Percentiles rank a stretch among this genome's conserved stretches.
Evolutionary conservation across 2,329 filamentous ascomycete species (phyloP).

Genomic region (Bertia moriformis): DNA sequence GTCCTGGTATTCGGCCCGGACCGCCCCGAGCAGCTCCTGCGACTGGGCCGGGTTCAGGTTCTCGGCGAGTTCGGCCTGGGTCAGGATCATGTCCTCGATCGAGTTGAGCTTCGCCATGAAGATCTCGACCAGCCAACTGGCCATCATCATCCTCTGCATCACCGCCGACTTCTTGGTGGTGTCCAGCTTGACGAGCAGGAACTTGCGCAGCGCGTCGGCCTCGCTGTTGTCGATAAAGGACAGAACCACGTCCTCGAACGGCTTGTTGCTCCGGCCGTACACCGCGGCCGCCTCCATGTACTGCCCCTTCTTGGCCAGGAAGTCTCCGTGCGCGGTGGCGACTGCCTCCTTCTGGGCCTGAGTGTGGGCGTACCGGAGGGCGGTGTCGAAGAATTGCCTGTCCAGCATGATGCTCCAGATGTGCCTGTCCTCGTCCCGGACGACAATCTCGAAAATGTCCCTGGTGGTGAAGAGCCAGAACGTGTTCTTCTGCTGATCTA

Average conservation of each 20-base stretch:
- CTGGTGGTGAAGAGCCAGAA: constrained; percentile 89
- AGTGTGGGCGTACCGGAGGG: constrained; percentile 71
- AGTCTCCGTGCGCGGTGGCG: constrained; percentile 80
- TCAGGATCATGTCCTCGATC: constrained; percentile 84
- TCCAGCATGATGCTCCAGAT: constrained; percentile 89
- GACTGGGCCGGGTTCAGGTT: constrained; percentile 57
- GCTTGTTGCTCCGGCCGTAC: constrained; percentile 89
- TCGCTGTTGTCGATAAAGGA: constrained; percentile 81
- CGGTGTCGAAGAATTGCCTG: constrained; percentile 74
- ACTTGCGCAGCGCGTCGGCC: constrained; percentile 79
- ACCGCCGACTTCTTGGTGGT: constrained; percentile 67
- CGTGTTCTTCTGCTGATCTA: constrained; percentile 87
- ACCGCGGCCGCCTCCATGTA: constrained; percentile 76
- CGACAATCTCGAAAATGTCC: constrained; percentile 87
- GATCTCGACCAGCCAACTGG: constrained; percentile 85
- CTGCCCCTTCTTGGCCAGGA: constrained; percentile 66
- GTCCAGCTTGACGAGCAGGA: constrained; percentile 70
- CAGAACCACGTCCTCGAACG: constrained; percentile 89
- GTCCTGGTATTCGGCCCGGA: constrained; percentile 71
- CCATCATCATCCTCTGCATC: constrained; percentile 93
- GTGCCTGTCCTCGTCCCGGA: constrained; percentile 78
- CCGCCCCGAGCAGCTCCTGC: constrained; percentile 52
- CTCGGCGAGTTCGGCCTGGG: constrained; percentile 67
- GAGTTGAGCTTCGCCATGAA: constrained; percentile 96
- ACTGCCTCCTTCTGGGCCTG: constrained; percentile 76